A percentile compares a stretch with the other conserved stretches of the same genome.
These are phyloP conservation scores for Neospora caninum DNA, from an alignment of 169 alveolate species.

Conservation along the genomic window DNA sequence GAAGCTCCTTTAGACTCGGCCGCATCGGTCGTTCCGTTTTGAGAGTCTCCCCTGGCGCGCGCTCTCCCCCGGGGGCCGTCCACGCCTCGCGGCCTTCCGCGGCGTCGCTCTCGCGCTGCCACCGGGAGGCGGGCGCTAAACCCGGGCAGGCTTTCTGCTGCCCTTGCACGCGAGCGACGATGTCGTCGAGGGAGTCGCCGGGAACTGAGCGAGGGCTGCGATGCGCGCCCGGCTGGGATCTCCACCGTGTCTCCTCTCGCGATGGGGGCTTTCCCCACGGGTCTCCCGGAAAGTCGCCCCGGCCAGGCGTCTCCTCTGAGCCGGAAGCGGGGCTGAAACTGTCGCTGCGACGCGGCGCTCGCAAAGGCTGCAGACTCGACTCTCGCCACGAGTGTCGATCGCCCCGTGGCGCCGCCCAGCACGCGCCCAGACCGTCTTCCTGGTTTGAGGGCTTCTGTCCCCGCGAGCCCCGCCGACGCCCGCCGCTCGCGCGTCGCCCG, in stretches of 20 bases:
- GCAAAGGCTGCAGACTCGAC: not conserved
- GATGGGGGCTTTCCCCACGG: too few relatives aligned
- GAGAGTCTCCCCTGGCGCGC: not conserved
- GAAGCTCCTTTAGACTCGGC: not conserved
- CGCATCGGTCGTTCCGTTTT: not conserved
- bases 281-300: too few relatives aligned
- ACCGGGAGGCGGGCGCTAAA: not conserved
- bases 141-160: not conserved
- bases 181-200: not conserved
- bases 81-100: too few relatives aligned
- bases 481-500: not conserved
- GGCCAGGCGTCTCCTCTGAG: too few relatives aligned
- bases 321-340: not conserved
- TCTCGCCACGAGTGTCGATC: not conserved
- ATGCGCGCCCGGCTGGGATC: too few relatives aligned
- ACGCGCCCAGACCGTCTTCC: not conserved
- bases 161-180: not conserved
- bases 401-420: not conserved
- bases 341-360: not conserved
- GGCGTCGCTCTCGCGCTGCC: not conserved
- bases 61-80: too few relatives aligned
- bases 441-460: not conserved
- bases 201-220: not conserved
- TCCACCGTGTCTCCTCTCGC: too few relatives aligned
- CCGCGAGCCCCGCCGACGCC: not conserved